Percentiles rank a stretch among this genome's conserved stretches.
phyloP scores from a whole-genome alignment of 1,284 basidiomycete species.

The Phylloboletellus chloephorus region DNA sequence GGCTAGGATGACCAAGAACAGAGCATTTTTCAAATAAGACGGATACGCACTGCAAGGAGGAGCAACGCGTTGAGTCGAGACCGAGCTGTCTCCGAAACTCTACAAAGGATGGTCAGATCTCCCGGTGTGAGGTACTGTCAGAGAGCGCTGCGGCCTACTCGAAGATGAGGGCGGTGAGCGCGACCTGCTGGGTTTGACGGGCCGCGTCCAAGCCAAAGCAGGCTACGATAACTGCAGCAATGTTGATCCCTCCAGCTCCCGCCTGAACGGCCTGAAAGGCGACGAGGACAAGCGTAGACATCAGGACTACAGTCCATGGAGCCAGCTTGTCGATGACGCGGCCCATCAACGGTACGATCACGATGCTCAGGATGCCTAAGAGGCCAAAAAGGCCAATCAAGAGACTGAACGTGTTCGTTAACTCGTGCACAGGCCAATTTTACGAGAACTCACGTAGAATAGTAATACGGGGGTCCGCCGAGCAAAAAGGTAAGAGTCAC shows the following conservation, averaged over 20 bases:
- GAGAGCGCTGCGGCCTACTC: conserved; percentile 5
- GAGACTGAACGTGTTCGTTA: conserved; percentile 26
- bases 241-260: conserved; percentile 41
- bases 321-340: conserved; percentile 45
- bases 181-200: conserved; percentile 43
- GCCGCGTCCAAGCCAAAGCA: conserved; percentile 45
- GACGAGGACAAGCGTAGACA: conserved; percentile 34
- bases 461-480: conserved; percentile 55
- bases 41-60: conserved; percentile 14
- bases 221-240: conserved; percentile 43
- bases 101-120: conserved; percentile 4
- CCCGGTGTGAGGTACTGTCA: not conserved
- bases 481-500: conserved; percentile 67
- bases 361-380: conserved; percentile 44
- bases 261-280: conserved; percentile 38
- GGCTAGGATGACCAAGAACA: not conserved
- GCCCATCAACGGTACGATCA: conserved; percentile 46
- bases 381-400: conserved; percentile 53
- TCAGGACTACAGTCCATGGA: conserved; percentile 45
- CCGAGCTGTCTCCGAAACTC: conserved; percentile 21
- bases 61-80: conserved; percentile 18
- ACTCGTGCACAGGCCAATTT: not conserved
- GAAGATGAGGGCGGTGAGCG: conserved; percentile 38
- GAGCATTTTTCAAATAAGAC: not conserved
- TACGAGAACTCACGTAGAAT: conserved; percentile 44